A percentile compares a stretch with the other conserved stretches of the same genome.
phyloP scores from a whole-genome alignment of 2,329 filamentous ascomycete species.

The Cylindrodendrum hubeiense region DNA sequence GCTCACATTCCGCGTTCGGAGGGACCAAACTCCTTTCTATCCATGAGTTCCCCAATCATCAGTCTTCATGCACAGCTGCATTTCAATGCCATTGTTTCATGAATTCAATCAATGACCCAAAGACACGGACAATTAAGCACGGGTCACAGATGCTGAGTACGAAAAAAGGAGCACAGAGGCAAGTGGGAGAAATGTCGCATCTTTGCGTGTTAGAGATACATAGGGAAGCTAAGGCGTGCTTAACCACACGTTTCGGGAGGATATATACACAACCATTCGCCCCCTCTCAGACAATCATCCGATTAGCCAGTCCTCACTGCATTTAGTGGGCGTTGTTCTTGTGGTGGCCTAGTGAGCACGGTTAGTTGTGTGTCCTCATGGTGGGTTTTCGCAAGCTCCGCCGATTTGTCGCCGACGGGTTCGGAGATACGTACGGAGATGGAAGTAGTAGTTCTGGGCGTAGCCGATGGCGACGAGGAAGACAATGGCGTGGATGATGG shows the following conservation, averaged over 20 bases:
- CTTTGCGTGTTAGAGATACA: constrained; percentile 48
- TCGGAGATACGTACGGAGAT: constrained; percentile 81
- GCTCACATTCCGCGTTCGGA: background rate
- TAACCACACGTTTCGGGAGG: constrained; percentile 51
- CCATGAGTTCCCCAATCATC: background rate
- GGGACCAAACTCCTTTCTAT: background rate
- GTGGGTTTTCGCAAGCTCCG: background rate
- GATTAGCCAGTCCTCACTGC: constrained; percentile 33
- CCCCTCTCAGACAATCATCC: constrained; percentile 41
- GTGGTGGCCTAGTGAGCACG: constrained; percentile 83
- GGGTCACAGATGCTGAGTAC: background rate
- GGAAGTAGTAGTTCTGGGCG: constrained; percentile 99
- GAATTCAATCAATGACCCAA: background rate
- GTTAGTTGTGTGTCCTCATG: constrained; percentile 28
- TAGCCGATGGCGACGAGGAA: constrained; percentile 87
- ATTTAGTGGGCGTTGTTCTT: constrained; percentile 99
- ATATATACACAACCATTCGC: constrained; percentile 57
- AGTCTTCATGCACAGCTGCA: background rate
- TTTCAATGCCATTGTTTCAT: background rate
- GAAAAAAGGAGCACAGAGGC: background rate
- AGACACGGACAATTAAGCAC: background rate
- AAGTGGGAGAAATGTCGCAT: constrained; percentile 40
- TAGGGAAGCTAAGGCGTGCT: constrained; percentile 54
- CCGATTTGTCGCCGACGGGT: background rate
- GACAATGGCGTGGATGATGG: constrained; percentile 87